Conservation (phyloP, 148 eudicot species). For the Rhododendron kiyosumense region DNA sequence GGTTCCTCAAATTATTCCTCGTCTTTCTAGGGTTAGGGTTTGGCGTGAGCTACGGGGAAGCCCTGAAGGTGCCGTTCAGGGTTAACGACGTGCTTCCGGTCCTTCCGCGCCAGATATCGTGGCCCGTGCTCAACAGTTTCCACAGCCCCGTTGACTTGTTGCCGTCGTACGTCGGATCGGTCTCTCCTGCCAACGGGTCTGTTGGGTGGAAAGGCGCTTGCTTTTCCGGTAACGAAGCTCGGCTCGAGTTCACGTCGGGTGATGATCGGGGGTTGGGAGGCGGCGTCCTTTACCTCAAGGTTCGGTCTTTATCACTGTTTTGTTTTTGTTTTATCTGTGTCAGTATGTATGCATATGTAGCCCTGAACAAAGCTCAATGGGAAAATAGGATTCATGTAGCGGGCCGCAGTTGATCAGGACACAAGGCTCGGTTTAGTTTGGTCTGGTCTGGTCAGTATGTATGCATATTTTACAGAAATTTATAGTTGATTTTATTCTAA, state of each 20-base stretch:
- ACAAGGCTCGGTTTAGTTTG: no score
- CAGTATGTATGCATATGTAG: not conserved
- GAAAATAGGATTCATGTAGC: no score
- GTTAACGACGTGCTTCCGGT: slow-evolving; percentile 79
- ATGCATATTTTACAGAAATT: not conserved
- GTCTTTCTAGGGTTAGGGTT: slow-evolving; percentile 43
- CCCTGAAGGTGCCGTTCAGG: slow-evolving; percentile 71
- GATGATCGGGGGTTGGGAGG: slow-evolving; percentile 74
- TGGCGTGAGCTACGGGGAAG: slow-evolving; percentile 36
- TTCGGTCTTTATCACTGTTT: slow-evolving; percentile 12
- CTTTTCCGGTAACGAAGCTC: slow-evolving; percentile 62
- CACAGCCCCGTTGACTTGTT: slow-evolving; percentile 84
- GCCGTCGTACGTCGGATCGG: slow-evolving; percentile 79
- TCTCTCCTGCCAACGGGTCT: slow-evolving; percentile 48
- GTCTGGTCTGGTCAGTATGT: not conserved
- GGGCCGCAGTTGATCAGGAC: no score
- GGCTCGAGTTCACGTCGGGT: slow-evolving; percentile 45
- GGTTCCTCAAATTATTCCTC: slow-evolving; percentile 9
- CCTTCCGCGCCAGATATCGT: slow-evolving; percentile 74
- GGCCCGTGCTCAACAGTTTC: slow-evolving; percentile 85
- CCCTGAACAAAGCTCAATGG: no score
- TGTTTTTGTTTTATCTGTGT: not conserved
- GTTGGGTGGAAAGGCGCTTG: slow-evolving; percentile 88
- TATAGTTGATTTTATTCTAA: not conserved
- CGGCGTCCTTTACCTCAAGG: slow-evolving; percentile 71